Percentiles rank a stretch among this genome's conserved stretches.
These are phyloP conservation scores for Pyrenophora seminiperda DNA, from an alignment of 2,329 filamentous ascomycete species.

Conservation along the genomic window DNA sequence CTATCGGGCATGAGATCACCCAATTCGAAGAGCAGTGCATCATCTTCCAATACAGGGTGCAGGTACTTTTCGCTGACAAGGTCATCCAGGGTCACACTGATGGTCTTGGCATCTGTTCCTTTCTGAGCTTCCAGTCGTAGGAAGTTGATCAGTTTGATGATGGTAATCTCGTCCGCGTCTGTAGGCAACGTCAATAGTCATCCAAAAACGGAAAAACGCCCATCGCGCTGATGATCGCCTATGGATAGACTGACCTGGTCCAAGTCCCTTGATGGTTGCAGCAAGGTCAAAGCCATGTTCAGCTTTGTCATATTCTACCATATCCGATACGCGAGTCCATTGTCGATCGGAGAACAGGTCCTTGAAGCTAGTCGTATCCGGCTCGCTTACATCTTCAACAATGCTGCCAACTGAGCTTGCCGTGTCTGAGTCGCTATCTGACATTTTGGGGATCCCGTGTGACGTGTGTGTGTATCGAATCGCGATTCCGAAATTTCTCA, in stretches of 20 bases:
- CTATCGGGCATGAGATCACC: conserved; percentile 68
- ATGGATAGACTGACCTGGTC: conserved; percentile 30
- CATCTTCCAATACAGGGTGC: conserved; percentile 84
- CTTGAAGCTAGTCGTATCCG: conserved; percentile 44
- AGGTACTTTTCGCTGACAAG: conserved; percentile 81
- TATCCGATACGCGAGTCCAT: conserved; percentile 33
- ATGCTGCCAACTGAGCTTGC: conserved; percentile 44
- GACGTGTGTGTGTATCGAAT: not conserved
- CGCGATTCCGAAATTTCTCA: not conserved
- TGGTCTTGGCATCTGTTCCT: conserved; percentile 49
- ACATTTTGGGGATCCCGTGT: conserved; percentile 25
- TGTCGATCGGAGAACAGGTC: conserved; percentile 45
- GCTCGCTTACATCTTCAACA: conserved; percentile 43
- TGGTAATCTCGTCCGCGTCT: conserved; percentile 42
- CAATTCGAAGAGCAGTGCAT: conserved; percentile 83
- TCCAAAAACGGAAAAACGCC: conserved; percentile 24
- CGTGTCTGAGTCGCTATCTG: conserved; percentile 37
- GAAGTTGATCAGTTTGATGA: conserved; percentile 54
- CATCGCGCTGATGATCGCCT: not conserved
- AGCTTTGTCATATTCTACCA: conserved; percentile 35
- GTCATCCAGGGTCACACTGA: conserved; percentile 62
- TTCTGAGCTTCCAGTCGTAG: conserved; percentile 51
- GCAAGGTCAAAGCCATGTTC: conserved; percentile 38
- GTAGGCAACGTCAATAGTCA: conserved; percentile 18
- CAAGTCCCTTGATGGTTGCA: conserved; percentile 35